Base-by-base conservation (phyloP, 495 filamentous ascomycete species). In the Trichodelitschia bisporula region DNA sequence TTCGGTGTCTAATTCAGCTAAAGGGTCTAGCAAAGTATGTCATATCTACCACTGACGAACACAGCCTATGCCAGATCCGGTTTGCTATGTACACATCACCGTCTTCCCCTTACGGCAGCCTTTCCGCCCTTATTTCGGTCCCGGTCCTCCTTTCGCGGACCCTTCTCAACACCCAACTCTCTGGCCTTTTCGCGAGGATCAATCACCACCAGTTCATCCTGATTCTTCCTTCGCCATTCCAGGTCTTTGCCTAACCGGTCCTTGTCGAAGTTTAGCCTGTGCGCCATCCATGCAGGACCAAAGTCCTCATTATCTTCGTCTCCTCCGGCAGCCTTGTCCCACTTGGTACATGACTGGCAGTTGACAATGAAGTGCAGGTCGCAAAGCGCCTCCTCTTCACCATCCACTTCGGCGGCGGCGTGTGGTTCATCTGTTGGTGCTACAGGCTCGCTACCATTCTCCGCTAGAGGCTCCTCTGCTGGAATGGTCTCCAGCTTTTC, bases 201-300 rank as follows among this genome's bases (percentile, higher is more conserved):
- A 52, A 95, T 91, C 1, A 95, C 80, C 35, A 90, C 73, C 28
- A 97, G 51, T 42, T 91, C 80, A 40, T 86, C 76, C 36, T 77
- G 73, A 28, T 80, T 78, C 44, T 77, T 73, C 52, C 71, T 69
- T 49, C 83, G 79, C 62, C 82, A 93, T 20, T 66, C 77, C 32
- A 92, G 48, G 48, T 92, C 80, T 45, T 95, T 95, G 19, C 89
- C 86, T 2, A 90, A 49, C 34, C 71, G 72, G 45, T 97, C 89
- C 36, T 82, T 84, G 12, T 71, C 70, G 53, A 93, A 95, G 9
- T 56, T 79, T 19, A 97, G 52, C 6, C 62, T 55, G 51, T 95
- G 86, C 4, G 46, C 48, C 47, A 73, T 57, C 72, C 72, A 75
- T 12, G 50, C 49, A 13, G 31, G 17, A 23, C 39, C 40, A 53